A percentile compares a stretch with the other conserved stretches of the same genome.
Evolutionary conservation across 78 protist genomes (phyloP).

Genomic region (Dictyostelium intermedium): DNA sequence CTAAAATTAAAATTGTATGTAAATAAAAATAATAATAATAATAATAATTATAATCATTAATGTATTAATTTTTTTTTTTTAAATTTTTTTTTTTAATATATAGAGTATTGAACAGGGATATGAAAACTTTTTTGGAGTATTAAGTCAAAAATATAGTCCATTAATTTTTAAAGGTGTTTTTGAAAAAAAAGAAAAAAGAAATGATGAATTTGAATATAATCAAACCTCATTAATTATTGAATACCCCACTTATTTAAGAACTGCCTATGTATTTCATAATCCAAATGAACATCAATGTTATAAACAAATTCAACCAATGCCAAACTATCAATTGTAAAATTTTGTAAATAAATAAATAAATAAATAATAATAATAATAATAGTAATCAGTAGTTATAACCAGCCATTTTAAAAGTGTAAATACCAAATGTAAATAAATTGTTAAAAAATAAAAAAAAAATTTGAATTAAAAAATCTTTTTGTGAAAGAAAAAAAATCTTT

Average conservation of each 20-base stretch:
- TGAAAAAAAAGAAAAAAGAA: not conserved
- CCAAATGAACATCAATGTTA: not conserved
- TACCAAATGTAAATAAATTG: too few relatives aligned
- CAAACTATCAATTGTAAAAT: not conserved
- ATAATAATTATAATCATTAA: not conserved
- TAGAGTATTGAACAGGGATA: not conserved
- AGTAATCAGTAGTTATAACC: too few relatives aligned
- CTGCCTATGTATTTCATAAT: not conserved
- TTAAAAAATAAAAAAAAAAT: too few relatives aligned
- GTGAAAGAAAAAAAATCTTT: not conserved
- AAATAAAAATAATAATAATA: not conserved
- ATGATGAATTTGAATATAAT: not conserved
- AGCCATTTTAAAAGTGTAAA: too few relatives aligned
- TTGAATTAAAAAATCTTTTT: too few relatives aligned
- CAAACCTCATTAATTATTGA: constrained; percentile 1
- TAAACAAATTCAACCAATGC: not conserved
- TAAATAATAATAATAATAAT: too few relatives aligned
- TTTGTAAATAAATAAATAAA: too few relatives aligned
- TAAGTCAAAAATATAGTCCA: not conserved
- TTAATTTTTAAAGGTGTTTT: constrained; percentile 6
- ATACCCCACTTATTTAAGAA: not conserved
- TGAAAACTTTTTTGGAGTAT: not conserved
- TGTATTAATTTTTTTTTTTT: not conserved
- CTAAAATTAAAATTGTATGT: not conserved
- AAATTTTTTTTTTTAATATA: not conserved